Evolutionary conservation across 129 eudicot species (phyloP).

Genomic region (Oenanthe sinensis): DNA sequence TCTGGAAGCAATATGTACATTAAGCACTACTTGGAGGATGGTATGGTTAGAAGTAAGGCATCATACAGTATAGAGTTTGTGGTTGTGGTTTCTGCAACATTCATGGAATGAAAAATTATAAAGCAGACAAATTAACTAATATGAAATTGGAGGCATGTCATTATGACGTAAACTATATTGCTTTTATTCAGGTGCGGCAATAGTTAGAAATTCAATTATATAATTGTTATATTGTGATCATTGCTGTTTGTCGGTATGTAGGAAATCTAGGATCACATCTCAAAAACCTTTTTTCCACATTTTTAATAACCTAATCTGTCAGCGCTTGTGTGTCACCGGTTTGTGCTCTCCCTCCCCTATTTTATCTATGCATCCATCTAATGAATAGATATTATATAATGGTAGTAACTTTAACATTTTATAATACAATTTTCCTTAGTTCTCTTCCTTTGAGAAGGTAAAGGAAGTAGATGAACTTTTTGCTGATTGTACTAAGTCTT

Average conservation of each 20-base stretch:
- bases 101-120: not conserved
- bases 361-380: not conserved
- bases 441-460: conserved; percentile 69
- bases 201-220: not conserved
- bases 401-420: not conserved
- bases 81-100: not conserved
- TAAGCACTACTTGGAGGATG: not conserved
- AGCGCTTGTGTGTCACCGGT: conserved; percentile 51
- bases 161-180: not conserved
- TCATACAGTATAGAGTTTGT: not conserved
- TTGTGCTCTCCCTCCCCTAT: conserved; percentile 1
- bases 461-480: conserved; percentile 78
- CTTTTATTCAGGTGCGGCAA: not conserved
- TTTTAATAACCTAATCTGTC: conserved; percentile 37
- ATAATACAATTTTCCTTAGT: conserved; percentile 25
- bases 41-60: not conserved
- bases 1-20: not conserved
- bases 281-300: conserved; percentile 42
- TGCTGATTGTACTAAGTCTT: conserved; percentile 53
- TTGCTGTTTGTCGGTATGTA: conserved; percentile 3
- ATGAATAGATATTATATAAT: not conserved
- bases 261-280: conserved; percentile 52
- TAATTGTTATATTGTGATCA: not conserved
- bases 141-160: not conserved
- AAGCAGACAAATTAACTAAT: not conserved